Conservation (phyloP, 306 rosid species). For the Cucurbita pepo region DNA sequence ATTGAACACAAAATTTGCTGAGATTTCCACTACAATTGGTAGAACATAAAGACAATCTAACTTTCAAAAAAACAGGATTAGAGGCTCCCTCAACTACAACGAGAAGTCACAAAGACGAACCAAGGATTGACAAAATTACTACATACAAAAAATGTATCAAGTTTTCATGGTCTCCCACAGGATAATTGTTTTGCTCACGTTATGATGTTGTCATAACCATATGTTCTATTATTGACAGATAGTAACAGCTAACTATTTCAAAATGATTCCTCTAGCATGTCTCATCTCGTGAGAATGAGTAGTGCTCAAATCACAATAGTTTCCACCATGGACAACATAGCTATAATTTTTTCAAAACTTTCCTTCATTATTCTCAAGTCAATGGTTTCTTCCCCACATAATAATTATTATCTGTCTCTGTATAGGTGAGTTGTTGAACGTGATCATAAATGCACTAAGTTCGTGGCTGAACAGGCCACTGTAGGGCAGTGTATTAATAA, state of each 20-base stretch:
- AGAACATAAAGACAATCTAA: neutral
- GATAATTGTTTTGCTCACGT: neutral
- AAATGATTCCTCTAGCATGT: neutral
- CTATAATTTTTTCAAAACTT: neutral
- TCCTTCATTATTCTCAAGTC: neutral
- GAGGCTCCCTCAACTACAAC: neutral
- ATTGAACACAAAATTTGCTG: neutral
- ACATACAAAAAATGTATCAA: neutral
- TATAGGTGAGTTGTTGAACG: neutral
- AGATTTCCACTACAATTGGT: neutral
- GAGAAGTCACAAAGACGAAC: neutral
- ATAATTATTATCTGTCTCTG: neutral
- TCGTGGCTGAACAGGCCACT: neutral
- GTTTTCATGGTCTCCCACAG: neutral
- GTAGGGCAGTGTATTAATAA: neutral
- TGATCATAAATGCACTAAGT: neutral
- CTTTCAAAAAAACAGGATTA: neutral
- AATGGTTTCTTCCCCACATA: neutral
- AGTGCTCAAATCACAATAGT: neutral
- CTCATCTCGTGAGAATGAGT: neutral
- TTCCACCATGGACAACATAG: neutral
- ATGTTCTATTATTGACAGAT: neutral
- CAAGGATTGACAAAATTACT: neutral
- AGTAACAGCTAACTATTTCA: neutral
- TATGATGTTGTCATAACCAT: neutral